Evolutionary conservation across 2,329 filamentous ascomycete species (phyloP), one percentile per base, ranked within the genome.

Genomic region (Neonectria ditissima): DNA sequence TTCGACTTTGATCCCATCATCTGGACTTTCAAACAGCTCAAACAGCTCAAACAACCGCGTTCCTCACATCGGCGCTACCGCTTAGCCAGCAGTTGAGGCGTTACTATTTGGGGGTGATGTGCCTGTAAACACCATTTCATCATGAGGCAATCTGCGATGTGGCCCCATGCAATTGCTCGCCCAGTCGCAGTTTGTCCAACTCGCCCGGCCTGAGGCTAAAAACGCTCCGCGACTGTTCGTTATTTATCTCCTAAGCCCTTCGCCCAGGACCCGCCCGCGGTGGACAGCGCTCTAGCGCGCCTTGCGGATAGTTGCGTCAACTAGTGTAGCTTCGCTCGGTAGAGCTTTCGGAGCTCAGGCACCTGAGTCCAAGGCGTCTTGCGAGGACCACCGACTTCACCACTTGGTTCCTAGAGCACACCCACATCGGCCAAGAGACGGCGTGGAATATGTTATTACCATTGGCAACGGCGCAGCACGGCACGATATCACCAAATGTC

Each of bases 101-200:
- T 65, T 54, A 26, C 62, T 57, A 53, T 61, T 61, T 63, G 53
- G 52, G 52, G 6, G 56, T 55, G 58, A 68, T 41, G 50, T 53
- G 59, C 52, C 66, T 37, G 16, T 57, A 61, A 54, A 50, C 52
- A 52, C 32, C 51, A 39, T 22, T 37, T 37, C 26, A 59, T 32
- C 61, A 69, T 62, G 67, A 70, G 66, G 59, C 63, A 69, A 72
- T 73, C 65, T 69, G 63, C 55, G 63, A 64, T 62, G 55, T 64
- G 70, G 66, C 55, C 59, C 65, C 63, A 59, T 67, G 63, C 59
- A 28, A 43, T 44, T 32, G 30, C 41, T 44, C 45, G 39, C 52
- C 63, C 14, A 45, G 63, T 59, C 37, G 45, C 28, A 62, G 58
- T 52, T 52, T 65, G 62, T 62, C 59, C 55, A 62, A 55, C 22